A percentile compares a stretch with the other conserved stretches of the same genome.
phyloP scores from a whole-genome alignment of 257 asterid species.

The Nicotiana tomentosiformis region DNA sequence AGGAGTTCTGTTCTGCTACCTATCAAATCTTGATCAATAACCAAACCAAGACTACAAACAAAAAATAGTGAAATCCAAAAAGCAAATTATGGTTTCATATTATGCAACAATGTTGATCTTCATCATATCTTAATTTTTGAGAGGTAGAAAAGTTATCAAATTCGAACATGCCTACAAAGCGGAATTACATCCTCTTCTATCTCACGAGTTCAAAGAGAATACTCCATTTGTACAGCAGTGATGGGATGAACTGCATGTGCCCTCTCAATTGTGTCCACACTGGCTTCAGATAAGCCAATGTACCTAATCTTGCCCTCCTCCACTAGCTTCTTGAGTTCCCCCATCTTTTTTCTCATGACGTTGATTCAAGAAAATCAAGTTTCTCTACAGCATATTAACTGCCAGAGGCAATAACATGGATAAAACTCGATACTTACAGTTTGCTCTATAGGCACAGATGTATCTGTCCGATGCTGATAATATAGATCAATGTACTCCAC shows the following conservation, averaged over 20 bases:
- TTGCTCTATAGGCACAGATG: constrained; percentile 49
- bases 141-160: background rate
- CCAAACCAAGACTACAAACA: background rate
- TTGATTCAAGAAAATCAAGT: background rate
- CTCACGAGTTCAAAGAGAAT: constrained; percentile 50
- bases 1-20: background rate
- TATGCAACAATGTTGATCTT: background rate
- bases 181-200: constrained; percentile 51
- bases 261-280: constrained; percentile 44
- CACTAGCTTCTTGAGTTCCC: constrained; percentile 49
- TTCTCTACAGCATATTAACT: background rate
- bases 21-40: background rate
- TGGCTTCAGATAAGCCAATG: constrained; percentile 57
- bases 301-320: constrained; percentile 50
- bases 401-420: constrained; percentile 1
- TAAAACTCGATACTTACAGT: constrained; percentile 26
- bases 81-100: background rate
- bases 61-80: background rate
- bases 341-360: constrained; percentile 25
- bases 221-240: constrained; percentile 54
- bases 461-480: constrained; percentile 41
- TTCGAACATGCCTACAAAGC: constrained; percentile 35
- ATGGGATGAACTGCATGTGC: constrained; percentile 57
- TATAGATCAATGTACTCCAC: constrained; percentile 54
- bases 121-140: background rate